Conservation (phyloP, 169 alveolate genomes). For the Plasmodium vivax region DNA sequence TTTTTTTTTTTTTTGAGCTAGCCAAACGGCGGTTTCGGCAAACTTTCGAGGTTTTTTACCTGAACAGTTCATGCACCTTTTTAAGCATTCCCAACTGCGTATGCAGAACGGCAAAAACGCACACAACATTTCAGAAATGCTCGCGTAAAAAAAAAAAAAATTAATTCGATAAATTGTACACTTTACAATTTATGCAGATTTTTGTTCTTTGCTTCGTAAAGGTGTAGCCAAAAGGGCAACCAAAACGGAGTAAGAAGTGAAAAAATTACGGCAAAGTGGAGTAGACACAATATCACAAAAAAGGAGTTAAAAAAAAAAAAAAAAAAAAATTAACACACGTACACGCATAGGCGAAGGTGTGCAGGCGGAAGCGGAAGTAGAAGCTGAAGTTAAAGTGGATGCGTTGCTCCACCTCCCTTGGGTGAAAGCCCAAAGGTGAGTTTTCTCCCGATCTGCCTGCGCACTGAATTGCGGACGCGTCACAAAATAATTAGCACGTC, state of each 20-base stretch:
- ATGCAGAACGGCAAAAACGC: not conserved
- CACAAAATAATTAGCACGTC: not conserved
- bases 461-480: not conserved
- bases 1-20: not conserved
- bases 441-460: not conserved
- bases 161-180: not conserved
- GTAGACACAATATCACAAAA: constrained; percentile 1
- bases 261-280: not conserved
- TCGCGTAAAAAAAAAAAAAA: not conserved
- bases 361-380: not conserved
- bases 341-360: not conserved
- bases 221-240: not conserved
- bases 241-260: not conserved
- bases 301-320: not conserved
- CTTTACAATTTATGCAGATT: not conserved
- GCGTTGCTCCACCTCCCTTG: not conserved
- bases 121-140: not conserved
- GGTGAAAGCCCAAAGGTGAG: not conserved
- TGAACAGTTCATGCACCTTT: not conserved
- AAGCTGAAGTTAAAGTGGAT: not conserved
- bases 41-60: not conserved
- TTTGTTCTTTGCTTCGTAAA: not conserved
- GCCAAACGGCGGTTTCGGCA: not conserved
- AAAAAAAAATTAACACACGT: not conserved
- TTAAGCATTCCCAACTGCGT: not conserved